Conservation (phyloP, 192 early-diverging fungal species). For the Coemansia sp. region DNA sequence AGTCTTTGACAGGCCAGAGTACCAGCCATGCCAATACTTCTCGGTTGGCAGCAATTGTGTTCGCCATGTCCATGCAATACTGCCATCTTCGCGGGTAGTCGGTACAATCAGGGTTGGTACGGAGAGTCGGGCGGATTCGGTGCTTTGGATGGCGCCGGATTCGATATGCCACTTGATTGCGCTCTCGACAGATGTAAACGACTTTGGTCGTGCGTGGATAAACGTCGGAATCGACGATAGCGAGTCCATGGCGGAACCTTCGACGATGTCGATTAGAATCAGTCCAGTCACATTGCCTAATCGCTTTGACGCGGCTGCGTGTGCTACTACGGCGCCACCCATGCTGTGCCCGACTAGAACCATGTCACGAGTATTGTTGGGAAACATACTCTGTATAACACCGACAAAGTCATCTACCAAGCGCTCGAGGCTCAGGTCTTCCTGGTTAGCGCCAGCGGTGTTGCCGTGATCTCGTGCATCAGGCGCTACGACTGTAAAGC, state of each 20-base stretch:
- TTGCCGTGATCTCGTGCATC: conserved; percentile 79
- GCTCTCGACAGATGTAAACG: conserved; percentile 28
- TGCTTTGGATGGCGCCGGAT: conserved; percentile 66
- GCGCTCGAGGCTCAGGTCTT: conserved; percentile 61
- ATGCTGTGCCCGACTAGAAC: conserved; percentile 85
- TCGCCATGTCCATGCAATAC: conserved; percentile 62
- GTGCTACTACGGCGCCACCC: conserved; percentile 77
- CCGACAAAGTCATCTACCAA: conserved; percentile 64
- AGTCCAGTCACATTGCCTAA: conserved; percentile 64
- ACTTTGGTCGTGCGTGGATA: conserved; percentile 38
- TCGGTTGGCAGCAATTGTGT: conserved; percentile 67
- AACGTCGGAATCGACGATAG: conserved; percentile 45
- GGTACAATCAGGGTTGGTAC: conserved; percentile 66
- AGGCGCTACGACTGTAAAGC: conserved; percentile 60
- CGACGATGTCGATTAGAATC: conserved; percentile 78
- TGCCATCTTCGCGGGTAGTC: conserved; percentile 17
- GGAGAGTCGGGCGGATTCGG: conserved; percentile 71
- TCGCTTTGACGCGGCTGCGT: conserved; percentile 60
- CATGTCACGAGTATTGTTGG: conserved; percentile 58
- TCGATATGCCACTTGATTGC: conserved; percentile 61
- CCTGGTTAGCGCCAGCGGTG: conserved; percentile 51
- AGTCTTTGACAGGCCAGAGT: conserved; percentile 68
- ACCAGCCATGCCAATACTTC: conserved; percentile 69
- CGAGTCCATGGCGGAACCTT: conserved; percentile 66
- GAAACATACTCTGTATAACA: conserved; percentile 56